Evolutionary conservation across 1,139 yeast genomes (phyloP), one percentile per base, ranked within the genome.

Genomic region (Geotrichum klebahnii): DNA sequence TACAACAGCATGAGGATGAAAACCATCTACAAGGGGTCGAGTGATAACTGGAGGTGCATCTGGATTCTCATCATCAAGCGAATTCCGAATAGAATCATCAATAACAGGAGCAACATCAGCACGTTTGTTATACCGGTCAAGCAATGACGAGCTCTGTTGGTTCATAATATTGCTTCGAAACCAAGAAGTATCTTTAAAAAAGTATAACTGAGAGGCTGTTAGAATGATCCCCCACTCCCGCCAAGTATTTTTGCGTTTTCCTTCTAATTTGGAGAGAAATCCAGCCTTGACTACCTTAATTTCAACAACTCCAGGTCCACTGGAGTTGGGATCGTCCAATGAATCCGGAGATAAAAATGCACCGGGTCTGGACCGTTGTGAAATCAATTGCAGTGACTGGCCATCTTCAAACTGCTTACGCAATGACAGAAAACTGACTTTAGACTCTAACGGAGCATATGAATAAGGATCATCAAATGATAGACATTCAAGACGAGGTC

Each of bases 211-310:
- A 3, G 74, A 67, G 2, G 70, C 67, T 0, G 76, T 72, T 36
- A 72, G 56, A 24, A 72, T 61, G 1, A 69, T 72, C 4, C 76
- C 76, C 72, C 73, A 71, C 49, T 69, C 72, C 19, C 65, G 62
- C 71, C 72, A 70, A 6, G 58, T 57, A 10, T 61, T 57, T 44
- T 61, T 67, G 31, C 69, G 62, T 52, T 67, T 67, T 5, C 64
- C 64, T 51, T 72, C 75, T 14, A 66, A 62, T 12, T 71, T 59
- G 38, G 58, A 62, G 22, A 72, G 51, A 22, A 67, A 57, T 1
- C 76, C 76, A 19, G 70, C 61, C 52, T 69, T 71, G 42, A 70
- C 68, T 5, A 72, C 67, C 44, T 66, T 66, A 49, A 71, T 64
- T 34, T 67, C 71, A 6, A 69, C 72, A 10, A 69, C 58, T 0